phyloP scores from a whole-genome alignment of 139 green algal genomes.

The Monoraphidium neglectum region DNA sequence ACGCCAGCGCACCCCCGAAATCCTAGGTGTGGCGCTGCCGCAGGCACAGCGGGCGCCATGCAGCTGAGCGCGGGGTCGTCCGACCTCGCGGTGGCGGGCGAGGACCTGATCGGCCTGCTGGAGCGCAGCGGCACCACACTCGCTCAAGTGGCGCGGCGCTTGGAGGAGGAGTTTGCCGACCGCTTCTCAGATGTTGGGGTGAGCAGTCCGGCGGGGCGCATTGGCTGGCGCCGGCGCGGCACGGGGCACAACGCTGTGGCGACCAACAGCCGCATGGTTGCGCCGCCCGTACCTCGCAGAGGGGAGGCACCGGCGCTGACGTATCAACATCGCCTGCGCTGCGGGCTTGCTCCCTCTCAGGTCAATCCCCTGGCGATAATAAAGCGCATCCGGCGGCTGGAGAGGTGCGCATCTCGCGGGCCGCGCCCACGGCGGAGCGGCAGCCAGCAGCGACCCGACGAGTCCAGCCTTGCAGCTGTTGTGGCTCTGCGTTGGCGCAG shows the following conservation, averaged over 20 bases:
- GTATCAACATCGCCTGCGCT: not conserved
- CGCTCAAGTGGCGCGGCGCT: constrained; percentile 2
- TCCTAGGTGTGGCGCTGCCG: too few relatives aligned
- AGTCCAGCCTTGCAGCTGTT: not conserved
- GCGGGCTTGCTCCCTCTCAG: not conserved
- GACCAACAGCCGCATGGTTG: too few relatives aligned
- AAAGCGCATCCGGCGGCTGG: constrained; percentile 3
- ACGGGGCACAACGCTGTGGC: too few relatives aligned
- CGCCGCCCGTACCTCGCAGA: too few relatives aligned
- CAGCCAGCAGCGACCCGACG: not conserved
- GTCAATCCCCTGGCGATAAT: constrained; percentile 7
- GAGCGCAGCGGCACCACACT: constrained; percentile 10
- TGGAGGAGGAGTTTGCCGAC: constrained; percentile 33
- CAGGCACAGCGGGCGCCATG: too few relatives aligned
- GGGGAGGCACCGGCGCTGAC: not conserved
- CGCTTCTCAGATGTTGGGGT: constrained; percentile 20
- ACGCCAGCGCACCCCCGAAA: too few relatives aligned
- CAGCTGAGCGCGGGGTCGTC: too few relatives aligned
- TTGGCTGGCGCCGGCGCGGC: too few relatives aligned
- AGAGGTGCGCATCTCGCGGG: not conserved
- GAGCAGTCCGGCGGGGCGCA: not conserved
- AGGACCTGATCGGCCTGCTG: constrained; percentile 18
- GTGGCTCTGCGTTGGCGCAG: not conserved
- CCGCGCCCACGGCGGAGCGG: too few relatives aligned
- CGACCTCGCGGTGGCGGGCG: constrained; percentile 6